Evolutionary conservation across 2,329 filamentous ascomycete species (phyloP), one percentile per base, ranked within the genome.

Genomic region (Zymoseptoria pseudotritici): DNA sequence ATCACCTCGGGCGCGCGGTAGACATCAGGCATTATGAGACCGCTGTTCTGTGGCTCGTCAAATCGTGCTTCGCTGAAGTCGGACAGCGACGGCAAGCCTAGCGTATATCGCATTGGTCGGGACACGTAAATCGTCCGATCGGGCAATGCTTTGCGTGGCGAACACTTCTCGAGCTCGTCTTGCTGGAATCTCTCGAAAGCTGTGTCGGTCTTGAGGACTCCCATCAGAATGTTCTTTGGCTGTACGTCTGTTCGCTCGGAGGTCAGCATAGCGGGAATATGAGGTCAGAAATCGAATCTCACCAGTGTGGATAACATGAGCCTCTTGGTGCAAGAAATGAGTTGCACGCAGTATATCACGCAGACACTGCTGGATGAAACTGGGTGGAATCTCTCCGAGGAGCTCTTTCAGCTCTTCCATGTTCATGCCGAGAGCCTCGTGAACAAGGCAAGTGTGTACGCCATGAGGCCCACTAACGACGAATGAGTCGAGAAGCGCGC

Each of bases 1-100:
- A 76, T 70, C 5, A 75, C 70, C 59, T 77, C 74, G 2, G 74
- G 74, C 31, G 74, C 70, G 13, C 74, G 64, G 57, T 75, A 76
- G 8, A 72, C 61, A 54, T 73, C 59, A 4, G 75, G 74, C 68
- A 75, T 73, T 9, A 69, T 63, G 26, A 70, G 63, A 58, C 71
- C 67, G 1, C 60, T 65, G 50, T 74, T 69, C 20, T 61, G 71
- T 20, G 59, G 50, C 51, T 68, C 68, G n/a, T 70, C 73, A 13
- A 66, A 63, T n/a, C 71, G 68, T n/a, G 75, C 75, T 59, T 74
- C 71, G 11, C 75, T 72, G 1, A 77, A 62, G 60, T 78, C 75
- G 51, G 66, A 70, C 7, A 77, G 64, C 7, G 63, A 65, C 5
- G 76, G 69, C 0, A 63, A 53, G 0, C 73, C 75, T 20, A 63